Conservation (phyloP, 2,329 filamentous ascomycete genomes). For the Trichoderma sp. region DNA sequence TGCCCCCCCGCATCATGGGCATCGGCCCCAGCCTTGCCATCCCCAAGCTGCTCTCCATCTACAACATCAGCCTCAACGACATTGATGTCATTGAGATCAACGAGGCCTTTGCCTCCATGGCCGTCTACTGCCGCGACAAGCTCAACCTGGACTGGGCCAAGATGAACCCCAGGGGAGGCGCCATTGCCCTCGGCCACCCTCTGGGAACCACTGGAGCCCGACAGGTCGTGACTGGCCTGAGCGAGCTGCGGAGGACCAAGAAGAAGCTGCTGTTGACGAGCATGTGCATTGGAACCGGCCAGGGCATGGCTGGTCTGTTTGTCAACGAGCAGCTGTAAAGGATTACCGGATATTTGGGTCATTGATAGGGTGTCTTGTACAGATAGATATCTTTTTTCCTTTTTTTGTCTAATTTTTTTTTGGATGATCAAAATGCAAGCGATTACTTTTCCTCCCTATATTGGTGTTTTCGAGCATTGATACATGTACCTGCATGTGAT, state of each 20-base stretch:
- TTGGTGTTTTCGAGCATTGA: neutral
- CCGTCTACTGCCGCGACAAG: slow-evolving; percentile 83
- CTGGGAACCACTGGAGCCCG: slow-evolving; percentile 77
- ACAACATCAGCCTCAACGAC: slow-evolving; percentile 77
- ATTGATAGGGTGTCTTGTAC: slow-evolving; percentile 3
- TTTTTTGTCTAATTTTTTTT: slow-evolving; percentile 3
- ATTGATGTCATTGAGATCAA: slow-evolving; percentile 93
- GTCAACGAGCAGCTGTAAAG: slow-evolving; percentile 35
- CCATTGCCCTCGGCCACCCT: slow-evolving; percentile 82
- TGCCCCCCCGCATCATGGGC: slow-evolving; percentile 95
- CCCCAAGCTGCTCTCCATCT: slow-evolving; percentile 81
- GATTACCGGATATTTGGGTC: neutral
- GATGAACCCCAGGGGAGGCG: slow-evolving; percentile 81
- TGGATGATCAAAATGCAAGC: slow-evolving; percentile 19
- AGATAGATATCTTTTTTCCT: slow-evolving; percentile 1
- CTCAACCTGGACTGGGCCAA: slow-evolving; percentile 73
- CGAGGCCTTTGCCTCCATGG: slow-evolving; percentile 98
- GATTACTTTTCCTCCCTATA: neutral
- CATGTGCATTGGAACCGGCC: slow-evolving; percentile 79
- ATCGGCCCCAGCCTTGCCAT: slow-evolving; percentile 78
- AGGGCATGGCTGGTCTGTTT: slow-evolving; percentile 70
- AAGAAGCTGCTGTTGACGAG: slow-evolving; percentile 91
- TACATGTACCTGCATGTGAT: no score
- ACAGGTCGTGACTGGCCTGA: slow-evolving; percentile 88
- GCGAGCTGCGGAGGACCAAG: slow-evolving; percentile 79